These are phyloP conservation scores for Geotrichum fermentans DNA, from an alignment of 1,139 yeast species.

Conservation along the genomic window DNA sequence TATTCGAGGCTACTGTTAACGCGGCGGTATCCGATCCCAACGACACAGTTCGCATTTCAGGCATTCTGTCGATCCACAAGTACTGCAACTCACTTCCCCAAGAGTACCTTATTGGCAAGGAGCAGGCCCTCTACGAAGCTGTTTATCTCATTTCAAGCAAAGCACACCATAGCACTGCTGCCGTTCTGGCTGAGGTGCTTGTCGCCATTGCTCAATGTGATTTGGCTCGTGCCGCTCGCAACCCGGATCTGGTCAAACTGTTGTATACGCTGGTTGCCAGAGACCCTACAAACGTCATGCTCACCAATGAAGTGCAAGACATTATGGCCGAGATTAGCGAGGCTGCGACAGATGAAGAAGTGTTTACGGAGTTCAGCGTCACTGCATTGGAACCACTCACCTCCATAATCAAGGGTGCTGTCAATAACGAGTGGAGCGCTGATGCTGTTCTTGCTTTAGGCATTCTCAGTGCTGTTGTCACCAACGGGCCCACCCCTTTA, in stretches of 20 bases:
- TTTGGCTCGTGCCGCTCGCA: slow-evolving; percentile 39
- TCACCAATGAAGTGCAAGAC: slow-evolving; percentile 54
- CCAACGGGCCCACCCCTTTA: slow-evolving; percentile 43
- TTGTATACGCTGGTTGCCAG: slow-evolving; percentile 62
- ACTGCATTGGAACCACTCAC: slow-evolving; percentile 51
- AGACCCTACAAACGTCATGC: slow-evolving; percentile 69
- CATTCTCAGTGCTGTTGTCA: slow-evolving; percentile 55
- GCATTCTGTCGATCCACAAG: slow-evolving; percentile 24
- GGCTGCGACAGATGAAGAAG: slow-evolving; percentile 42
- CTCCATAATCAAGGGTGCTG: slow-evolving; percentile 33
- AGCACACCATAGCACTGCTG: slow-evolving; percentile 70
- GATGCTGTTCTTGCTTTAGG: slow-evolving; percentile 64
- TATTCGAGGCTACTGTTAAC: slow-evolving; percentile 22
- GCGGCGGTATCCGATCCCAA: slow-evolving; percentile 19
- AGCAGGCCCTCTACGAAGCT: slow-evolving; percentile 23
- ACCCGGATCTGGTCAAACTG: slow-evolving; percentile 45
- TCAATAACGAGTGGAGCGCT: slow-evolving; percentile 37
- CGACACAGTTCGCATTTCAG: slow-evolving; percentile 24
- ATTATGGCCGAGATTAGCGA: slow-evolving; percentile 56
- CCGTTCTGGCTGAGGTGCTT: slow-evolving; percentile 59
- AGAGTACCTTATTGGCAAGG: slow-evolving; percentile 15
- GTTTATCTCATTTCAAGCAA: slow-evolving; percentile 50
- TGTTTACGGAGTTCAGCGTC: slow-evolving; percentile 43
- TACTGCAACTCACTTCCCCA: slow-evolving; percentile 19
- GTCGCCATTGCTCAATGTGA: slow-evolving; percentile 51